phyloP scores from a whole-genome alignment of 352 stramenopile species.

The Globisporangium echinulatum region DNA sequence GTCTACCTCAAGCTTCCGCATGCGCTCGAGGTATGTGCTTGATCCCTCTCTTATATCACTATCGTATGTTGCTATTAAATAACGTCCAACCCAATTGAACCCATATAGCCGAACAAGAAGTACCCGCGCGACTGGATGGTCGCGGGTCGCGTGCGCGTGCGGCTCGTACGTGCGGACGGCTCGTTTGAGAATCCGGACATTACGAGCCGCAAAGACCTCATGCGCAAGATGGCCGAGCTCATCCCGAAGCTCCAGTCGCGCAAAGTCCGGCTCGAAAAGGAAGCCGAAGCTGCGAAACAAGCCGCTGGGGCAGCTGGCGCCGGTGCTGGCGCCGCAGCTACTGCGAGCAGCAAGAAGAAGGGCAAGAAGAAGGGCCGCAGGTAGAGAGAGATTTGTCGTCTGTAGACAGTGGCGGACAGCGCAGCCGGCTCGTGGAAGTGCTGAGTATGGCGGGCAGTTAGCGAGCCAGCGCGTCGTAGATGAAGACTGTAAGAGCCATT shows the following conservation, averaged over 20 bases:
- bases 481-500: too few relatives aligned
- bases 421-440: too few relatives aligned
- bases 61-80: too few relatives aligned
- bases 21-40: conserved; percentile 50
- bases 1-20: conserved; percentile 75
- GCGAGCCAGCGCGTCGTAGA: too few relatives aligned
- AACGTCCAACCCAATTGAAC: neutral
- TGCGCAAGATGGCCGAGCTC: conserved; percentile 85
- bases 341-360: conserved; percentile 75
- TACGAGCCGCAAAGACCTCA: conserved; percentile 36
- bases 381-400: conserved; percentile 28
- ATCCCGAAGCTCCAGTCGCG: conserved; percentile 81
- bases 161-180: conserved; percentile 55
- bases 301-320: conserved; percentile 23
- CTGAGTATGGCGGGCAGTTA: too few relatives aligned
- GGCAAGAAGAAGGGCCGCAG: conserved; percentile 82
- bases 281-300: conserved; percentile 53
- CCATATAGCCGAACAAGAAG: conserved; percentile 56
- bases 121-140: conserved; percentile 77
- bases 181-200: conserved; percentile 63
- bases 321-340: conserved; percentile 17
- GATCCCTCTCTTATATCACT: neutral
- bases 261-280: conserved; percentile 67
- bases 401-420: too few relatives aligned
- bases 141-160: conserved; percentile 63